Percentiles rank a stretch among this genome's conserved stretches.
Evolutionary conservation across 805 yeast species (phyloP).

Genomic region (Ogataea salicorniae): DNA sequence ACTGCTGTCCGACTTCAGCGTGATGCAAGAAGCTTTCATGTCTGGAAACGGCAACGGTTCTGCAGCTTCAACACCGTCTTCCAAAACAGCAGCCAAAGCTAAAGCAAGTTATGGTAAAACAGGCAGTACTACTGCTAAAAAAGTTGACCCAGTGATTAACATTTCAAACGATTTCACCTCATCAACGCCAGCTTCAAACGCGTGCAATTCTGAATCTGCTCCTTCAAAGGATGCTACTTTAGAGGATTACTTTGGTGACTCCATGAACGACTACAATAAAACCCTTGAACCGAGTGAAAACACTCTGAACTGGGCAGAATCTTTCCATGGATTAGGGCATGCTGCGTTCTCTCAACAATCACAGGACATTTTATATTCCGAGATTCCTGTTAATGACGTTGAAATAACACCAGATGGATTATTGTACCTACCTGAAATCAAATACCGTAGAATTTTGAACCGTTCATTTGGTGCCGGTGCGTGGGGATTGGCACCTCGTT

Average conservation of each 20-base stretch:
- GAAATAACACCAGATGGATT: slow-evolving; percentile 96
- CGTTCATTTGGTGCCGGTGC: slow-evolving; percentile 97
- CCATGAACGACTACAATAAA: slow-evolving; percentile 23
- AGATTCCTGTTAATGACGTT: slow-evolving; percentile 65
- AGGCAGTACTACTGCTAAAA: background rate
- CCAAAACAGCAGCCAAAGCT: background rate
- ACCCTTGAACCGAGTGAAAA: slow-evolving; percentile 12
- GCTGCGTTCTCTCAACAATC: slow-evolving; percentile 65
- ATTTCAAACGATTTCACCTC: slow-evolving; percentile 11
- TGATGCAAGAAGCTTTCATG: slow-evolving; percentile 29
- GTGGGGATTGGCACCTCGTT: slow-evolving; percentile 95
- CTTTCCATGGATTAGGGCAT: slow-evolving; percentile 81
- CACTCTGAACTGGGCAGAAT: slow-evolving; percentile 70
- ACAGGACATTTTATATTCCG: slow-evolving; percentile 54
- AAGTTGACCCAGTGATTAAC: slow-evolving; percentile 23
- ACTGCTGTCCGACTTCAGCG: slow-evolving; percentile 19
- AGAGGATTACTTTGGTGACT: slow-evolving; percentile 13
- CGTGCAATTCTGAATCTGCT: background rate
- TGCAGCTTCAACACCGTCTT: slow-evolving; percentile 1
- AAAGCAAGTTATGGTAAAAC: background rate
- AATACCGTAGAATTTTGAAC: slow-evolving; percentile 84
- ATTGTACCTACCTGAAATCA: slow-evolving; percentile 88
- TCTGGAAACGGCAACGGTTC: slow-evolving; percentile 2
- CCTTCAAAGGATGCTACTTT: slow-evolving; percentile 12
- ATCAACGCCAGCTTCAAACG: background rate